phyloP scores from a whole-genome alignment of 2,329 filamentous ascomycete species.

The Hymenoscyphus repandus region DNA sequence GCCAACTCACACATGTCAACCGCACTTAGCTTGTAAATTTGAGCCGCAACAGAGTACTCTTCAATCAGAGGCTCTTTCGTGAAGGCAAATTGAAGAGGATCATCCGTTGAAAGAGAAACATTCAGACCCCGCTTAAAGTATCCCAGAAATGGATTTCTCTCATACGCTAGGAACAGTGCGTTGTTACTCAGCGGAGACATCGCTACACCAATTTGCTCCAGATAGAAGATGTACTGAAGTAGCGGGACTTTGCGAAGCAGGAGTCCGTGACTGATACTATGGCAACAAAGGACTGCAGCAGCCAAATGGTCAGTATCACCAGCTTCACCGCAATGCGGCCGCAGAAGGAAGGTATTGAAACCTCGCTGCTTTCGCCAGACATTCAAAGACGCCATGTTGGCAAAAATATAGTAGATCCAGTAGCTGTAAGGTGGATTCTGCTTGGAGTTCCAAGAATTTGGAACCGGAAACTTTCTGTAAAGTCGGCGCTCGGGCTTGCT shows the following conservation, averaged over 20 bases:
- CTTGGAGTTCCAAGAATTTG: constrained; percentile 80
- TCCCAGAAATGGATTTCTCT: constrained; percentile 90
- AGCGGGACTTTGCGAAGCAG: constrained; percentile 89
- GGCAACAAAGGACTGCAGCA: constrained; percentile 83
- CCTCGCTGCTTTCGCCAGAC: constrained; percentile 84
- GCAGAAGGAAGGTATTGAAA: constrained; percentile 91
- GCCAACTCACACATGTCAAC: constrained; percentile 99
- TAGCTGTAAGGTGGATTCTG: constrained; percentile 99
- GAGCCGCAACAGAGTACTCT: constrained; percentile 94
- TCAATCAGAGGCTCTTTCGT: constrained; percentile 98
- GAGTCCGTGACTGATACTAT: constrained; percentile 95
- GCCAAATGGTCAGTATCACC: constrained; percentile 95
- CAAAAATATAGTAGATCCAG: constrained; percentile 96
- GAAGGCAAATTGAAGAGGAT: constrained; percentile 95
- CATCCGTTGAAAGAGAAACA: constrained; percentile 92
- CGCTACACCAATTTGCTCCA: constrained; percentile 95
- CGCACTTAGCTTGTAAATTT: constrained; percentile 95
- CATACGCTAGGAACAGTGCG: constrained; percentile 90
- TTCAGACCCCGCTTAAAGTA: constrained; percentile 96
- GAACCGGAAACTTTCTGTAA: constrained; percentile 93
- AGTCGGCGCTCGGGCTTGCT: constrained; percentile 91
- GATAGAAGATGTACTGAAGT: constrained; percentile 94
- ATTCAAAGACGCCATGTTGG: constrained; percentile 91
- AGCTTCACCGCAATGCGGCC: constrained; percentile 94
- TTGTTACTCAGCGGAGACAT: constrained; percentile 99